Conservation (phyloP, 768 basidiomycete genomes). For the Mrakia gelida region DNA sequence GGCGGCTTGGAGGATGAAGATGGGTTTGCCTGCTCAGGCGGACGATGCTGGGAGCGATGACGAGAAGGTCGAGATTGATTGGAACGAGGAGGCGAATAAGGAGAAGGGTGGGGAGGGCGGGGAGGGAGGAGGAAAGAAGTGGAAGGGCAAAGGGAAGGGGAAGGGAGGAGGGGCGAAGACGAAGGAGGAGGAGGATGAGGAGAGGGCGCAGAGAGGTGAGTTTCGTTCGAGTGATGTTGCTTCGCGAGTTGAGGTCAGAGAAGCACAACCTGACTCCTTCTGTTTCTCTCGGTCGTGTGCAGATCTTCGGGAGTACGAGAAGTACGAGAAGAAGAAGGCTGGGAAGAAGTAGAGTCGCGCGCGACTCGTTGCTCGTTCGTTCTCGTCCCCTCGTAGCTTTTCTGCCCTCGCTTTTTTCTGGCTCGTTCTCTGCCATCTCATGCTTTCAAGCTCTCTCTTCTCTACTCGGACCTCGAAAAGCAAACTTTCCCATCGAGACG, state of each 20-base stretch:
- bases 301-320: constrained; percentile 23
- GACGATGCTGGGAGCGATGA: constrained; percentile 46
- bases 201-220: constrained; percentile 19
- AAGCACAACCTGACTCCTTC: too few relatives aligned
- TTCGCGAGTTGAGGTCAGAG: too few relatives aligned
- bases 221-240: too few relatives aligned
- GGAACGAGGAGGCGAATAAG: constrained; percentile 20
- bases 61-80: constrained; percentile 42
- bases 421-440: too few relatives aligned
- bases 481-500: too few relatives aligned
- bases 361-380: background rate
- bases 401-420: too few relatives aligned
- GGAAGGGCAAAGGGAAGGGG: constrained; percentile 15
- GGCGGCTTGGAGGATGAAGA: constrained; percentile 49
- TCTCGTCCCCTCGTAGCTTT: background rate
- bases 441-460: too few relatives aligned
- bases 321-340: constrained; percentile 16
- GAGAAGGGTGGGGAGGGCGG: constrained; percentile 47
- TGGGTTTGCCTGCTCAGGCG: constrained; percentile 38
- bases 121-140: constrained; percentile 51
- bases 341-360: background rate
- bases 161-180: constrained; percentile 1
- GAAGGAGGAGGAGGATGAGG: constrained; percentile 18
- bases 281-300: too few relatives aligned
- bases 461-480: too few relatives aligned